These are phyloP conservation scores for Phyllosticta citriasiana DNA, from an alignment of 2,329 filamentous ascomycete species.

Conservation along the genomic window DNA sequence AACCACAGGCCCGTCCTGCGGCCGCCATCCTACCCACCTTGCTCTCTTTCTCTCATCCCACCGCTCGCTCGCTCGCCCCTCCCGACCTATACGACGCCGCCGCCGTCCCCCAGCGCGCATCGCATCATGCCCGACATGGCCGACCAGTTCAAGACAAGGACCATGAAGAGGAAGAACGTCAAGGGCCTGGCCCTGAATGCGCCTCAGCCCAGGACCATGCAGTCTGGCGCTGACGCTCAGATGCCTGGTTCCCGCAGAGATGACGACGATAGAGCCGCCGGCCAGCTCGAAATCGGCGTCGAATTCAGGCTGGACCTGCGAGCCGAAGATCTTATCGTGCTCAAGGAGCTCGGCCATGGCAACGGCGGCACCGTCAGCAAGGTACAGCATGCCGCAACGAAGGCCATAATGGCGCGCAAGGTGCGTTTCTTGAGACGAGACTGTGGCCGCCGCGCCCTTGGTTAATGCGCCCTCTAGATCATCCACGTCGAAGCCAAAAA, in stretches of 20 bases:
- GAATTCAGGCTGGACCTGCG: slow-evolving; percentile 91
- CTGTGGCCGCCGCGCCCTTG: slow-evolving; percentile 5
- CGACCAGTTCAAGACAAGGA: slow-evolving; percentile 54
- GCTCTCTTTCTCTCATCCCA: neutral
- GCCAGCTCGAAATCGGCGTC: slow-evolving; percentile 87
- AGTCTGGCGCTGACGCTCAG: slow-evolving; percentile 61
- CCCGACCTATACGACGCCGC: neutral
- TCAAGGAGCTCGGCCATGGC: slow-evolving; percentile 90
- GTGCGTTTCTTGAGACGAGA: slow-evolving; percentile 38
- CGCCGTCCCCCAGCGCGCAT: slow-evolving; percentile 1
- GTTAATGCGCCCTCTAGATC: slow-evolving; percentile 46
- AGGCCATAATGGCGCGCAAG: slow-evolving; percentile 97
- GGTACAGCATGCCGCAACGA: slow-evolving; percentile 87
- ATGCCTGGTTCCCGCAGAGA: slow-evolving; percentile 50
- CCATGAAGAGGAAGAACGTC: slow-evolving; percentile 98
- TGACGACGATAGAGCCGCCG: slow-evolving; percentile 47
- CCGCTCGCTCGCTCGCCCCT: neutral
- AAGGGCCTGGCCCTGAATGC: slow-evolving; percentile 87
- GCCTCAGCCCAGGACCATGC: slow-evolving; percentile 61
- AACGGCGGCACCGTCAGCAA: slow-evolving; percentile 99
- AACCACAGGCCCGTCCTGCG: slow-evolving; percentile 22
- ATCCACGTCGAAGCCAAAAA: slow-evolving; percentile 98
- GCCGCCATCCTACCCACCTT: slow-evolving; percentile 33
- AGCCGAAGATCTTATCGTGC: slow-evolving; percentile 81
- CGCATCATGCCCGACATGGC: slow-evolving; percentile 18